Evolutionary conservation across 441 rosid genomes (phyloP).

Genomic region (Croton setiger): DNA sequence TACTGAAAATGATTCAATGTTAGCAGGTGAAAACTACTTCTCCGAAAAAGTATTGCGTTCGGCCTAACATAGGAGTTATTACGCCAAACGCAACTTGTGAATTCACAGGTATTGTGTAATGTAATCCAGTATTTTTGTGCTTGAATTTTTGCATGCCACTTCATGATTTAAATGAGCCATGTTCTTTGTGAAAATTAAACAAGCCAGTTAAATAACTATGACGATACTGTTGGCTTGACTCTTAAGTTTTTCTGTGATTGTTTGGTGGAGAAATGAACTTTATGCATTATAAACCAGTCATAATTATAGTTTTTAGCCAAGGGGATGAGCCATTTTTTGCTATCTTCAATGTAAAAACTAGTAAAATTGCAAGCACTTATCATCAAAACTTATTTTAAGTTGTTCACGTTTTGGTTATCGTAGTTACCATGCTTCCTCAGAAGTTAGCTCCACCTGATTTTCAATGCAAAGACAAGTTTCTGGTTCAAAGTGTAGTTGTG

Average conservation of each 20-base stretch:
- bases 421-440: constrained; percentile 58
- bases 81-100: constrained; percentile 35
- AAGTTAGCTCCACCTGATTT: constrained; percentile 40
- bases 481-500: constrained; percentile 42
- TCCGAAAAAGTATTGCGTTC: constrained; percentile 49
- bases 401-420: constrained; percentile 11
- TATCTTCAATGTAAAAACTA: not conserved
- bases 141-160: not conserved
- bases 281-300: no score
- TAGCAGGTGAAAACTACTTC: constrained; percentile 57
- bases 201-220: no score
- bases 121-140: no score
- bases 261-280: no score
- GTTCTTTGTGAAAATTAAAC: not conserved
- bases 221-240: no score
- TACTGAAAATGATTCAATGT: not conserved
- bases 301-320: not conserved
- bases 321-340: no score
- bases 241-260: no score
- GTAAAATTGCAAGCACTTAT: not conserved
- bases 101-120: constrained; percentile 39
- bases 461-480: constrained; percentile 58
- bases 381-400: not conserved
- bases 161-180: not conserved
- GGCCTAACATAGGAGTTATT: constrained; percentile 47